Conservation (phyloP, 1,139 yeast species). For the Zhuliangozyma blackwelliae region DNA sequence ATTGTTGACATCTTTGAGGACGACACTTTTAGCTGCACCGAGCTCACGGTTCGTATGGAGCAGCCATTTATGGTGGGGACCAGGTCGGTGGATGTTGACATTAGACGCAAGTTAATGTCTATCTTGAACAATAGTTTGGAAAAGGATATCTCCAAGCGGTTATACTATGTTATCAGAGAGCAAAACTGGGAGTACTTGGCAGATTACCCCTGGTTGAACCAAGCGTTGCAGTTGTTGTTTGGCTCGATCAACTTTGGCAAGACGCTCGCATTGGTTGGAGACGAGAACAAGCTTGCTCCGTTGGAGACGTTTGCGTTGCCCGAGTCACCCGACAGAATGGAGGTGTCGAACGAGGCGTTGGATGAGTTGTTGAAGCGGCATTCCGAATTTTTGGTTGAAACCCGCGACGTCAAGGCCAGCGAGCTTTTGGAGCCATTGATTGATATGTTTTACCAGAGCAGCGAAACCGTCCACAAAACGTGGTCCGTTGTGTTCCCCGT, state of each 20-base stretch:
- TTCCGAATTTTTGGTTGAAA: constrained; percentile 40
- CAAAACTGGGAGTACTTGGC: constrained; percentile 97
- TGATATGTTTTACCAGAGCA: constrained; percentile 79
- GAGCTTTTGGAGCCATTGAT: constrained; percentile 67
- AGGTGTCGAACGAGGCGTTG: constrained; percentile 18
- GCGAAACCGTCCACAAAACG: constrained; percentile 73
- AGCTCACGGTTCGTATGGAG: constrained; percentile 91
- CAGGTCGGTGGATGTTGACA: constrained; percentile 68
- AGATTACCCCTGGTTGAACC: constrained; percentile 92
- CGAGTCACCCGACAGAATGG: constrained; percentile 19
- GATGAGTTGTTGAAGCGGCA: constrained; percentile 47
- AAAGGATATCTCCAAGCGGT: constrained; percentile 68
- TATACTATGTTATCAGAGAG: constrained; percentile 81
- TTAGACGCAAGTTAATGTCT: constrained; percentile 74
- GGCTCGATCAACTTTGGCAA: constrained; percentile 65
- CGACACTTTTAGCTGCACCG: constrained; percentile 74
- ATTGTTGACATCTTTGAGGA: constrained; percentile 87
- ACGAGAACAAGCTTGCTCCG: constrained; percentile 55
- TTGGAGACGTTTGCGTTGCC: constrained; percentile 44
- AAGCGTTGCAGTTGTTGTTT: constrained; percentile 81
- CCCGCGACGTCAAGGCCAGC: constrained; percentile 48
- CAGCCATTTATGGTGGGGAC: constrained; percentile 97
- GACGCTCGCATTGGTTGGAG: constrained; percentile 38
- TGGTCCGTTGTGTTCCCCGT: constrained; percentile 86
- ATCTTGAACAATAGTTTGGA: constrained; percentile 81